Evolutionary conservation across 345 rosid species (phyloP), one percentile per base, ranked within the genome.

Genomic region (Euphorbia pulcherrima): DNA sequence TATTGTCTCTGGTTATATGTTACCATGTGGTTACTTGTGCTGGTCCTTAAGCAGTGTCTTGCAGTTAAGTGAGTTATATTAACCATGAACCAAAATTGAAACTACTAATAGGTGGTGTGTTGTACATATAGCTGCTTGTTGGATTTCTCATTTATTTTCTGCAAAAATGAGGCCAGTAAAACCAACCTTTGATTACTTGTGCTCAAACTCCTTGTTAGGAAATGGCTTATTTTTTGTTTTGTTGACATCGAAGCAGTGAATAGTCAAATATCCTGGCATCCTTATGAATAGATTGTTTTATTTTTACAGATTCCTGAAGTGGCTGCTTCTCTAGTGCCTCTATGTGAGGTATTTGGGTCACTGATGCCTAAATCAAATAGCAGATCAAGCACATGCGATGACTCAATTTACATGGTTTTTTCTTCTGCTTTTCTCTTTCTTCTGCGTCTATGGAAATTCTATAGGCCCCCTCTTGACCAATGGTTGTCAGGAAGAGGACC

Each of bases 361-460:
- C 67, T 83, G 48, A 23, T 47, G 57, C 92, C 92, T 56, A 59
- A 78, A 65, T 76, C 83, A 65, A 70, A 40, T 68, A 72, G 58
- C 52, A 73, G 68, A 60, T 59, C 72, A 10, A 69, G 64, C 46
- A 47, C 73, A 14, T 39, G 65, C 26, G 82, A 83, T 63, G 85
- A 80, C 62, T 83, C 86, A 12, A 27, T 76, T 74, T 82, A 85
- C 82, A 77, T 72, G 85, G 85, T 82, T 44, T 87, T 85, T 75
- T 85, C 92, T 48, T 68, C 75, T 65, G 89, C 92, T 28, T 87
- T 87, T 77, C 89, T 85, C 47, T 80, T 87, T 71, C 89, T 87
- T 74, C 83, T 87, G 35, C 89, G 89, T 65, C 84, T 87, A 18
- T 87, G 92, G 92, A 85, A 83, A 83, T 87, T 85, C 82, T 82